A percentile compares a stretch with the other conserved stretches of the same genome.
These are phyloP conservation scores for Mortierella sp. DNA, from an alignment of 371 early-diverging fungal genomes.

Conservation along the genomic window DNA sequence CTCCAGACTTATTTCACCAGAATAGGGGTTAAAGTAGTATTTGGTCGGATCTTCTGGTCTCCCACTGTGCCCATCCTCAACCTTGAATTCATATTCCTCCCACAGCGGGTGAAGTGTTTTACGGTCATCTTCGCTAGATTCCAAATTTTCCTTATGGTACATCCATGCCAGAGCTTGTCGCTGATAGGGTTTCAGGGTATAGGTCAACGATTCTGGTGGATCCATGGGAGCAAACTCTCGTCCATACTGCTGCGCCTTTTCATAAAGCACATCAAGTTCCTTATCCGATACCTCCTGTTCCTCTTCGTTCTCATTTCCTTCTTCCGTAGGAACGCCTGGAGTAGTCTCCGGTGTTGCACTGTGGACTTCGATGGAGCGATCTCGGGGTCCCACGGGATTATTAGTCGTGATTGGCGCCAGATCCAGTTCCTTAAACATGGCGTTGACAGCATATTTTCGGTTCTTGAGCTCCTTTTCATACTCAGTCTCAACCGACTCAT, in stretches of 20 bases:
- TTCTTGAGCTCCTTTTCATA: conserved; percentile 41
- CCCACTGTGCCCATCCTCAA: conserved; percentile 35
- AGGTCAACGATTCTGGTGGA: conserved; percentile 58
- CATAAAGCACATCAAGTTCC: conserved; percentile 70
- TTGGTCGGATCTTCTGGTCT: conserved; percentile 25
- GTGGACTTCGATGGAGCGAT: conserved; percentile 25
- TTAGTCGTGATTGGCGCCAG: conserved; percentile 55
- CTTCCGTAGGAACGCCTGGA: neutral
- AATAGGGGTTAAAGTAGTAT: conserved; percentile 75
- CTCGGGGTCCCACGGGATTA: conserved; percentile 34
- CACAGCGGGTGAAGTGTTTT: conserved; percentile 71
- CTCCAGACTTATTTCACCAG: conserved; percentile 64
- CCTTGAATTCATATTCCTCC: conserved; percentile 67
- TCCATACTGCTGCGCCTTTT: conserved; percentile 68
- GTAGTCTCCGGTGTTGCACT: conserved; percentile 32
- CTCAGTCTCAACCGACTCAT: conserved; percentile 44
- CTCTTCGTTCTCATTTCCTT: conserved; percentile 48
- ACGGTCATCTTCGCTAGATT: conserved; percentile 40
- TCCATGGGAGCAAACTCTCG: conserved; percentile 62
- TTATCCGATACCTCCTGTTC: conserved; percentile 64
- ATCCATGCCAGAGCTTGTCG: conserved; percentile 72
- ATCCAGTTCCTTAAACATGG: conserved; percentile 55
- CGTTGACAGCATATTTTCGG: conserved; percentile 58
- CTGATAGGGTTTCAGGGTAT: conserved; percentile 73
- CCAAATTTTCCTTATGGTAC: conserved; percentile 62